Evolutionary conservation across 1,284 basidiomycete species (phyloP), one percentile per base, ranked within the genome.

Genomic region (Coriolopsis trogii): DNA sequence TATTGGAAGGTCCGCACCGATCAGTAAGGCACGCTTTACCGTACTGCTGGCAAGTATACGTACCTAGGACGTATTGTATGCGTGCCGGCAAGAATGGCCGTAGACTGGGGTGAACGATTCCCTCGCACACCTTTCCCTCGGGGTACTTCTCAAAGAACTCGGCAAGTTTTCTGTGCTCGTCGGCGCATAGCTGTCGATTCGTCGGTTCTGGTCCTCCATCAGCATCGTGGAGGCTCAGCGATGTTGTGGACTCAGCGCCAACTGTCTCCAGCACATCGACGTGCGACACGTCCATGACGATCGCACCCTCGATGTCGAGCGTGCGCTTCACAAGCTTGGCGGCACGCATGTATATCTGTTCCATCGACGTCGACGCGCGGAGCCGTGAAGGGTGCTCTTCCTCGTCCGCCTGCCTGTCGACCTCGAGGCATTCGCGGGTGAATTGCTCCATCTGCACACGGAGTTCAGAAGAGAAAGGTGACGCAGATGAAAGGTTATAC

Each of bases 351-450:
- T 96, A 97, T 5, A 98, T 87, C 55, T 82, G 83, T 61, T 93
- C 90, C 90, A 96, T 95, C 12, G 87, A 86, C 21, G 57, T 51
- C 18, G 64, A 55, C 0, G 61, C 59, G 13, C 65, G 63, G 40
- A 65, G 62, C 26, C 63, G 56, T 25, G 59, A 55, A 34, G 64
- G 64, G 16, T 53, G 46, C 23, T 55, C 56, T 31, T 67, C 64
- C 18, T 58, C 59, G 41, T 76, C 71, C 8, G 73, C 69, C 52
- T 86, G 80, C 49, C 79, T 84, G 65, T 97, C 93, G 61, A 95
- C 91, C 68, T 97, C 95, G 34, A 98, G 79, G 63, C 94, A 96
- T 70, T 98, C 93, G 41, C 95, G 85, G 43, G 92, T 95, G 66
- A 98, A 98, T 60, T 91, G 84, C 69, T 97, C 95, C 91, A 97